These are phyloP conservation scores for Boletales sp. DNA, from an alignment of 768 basidiomycete species.

Conservation along the genomic window DNA sequence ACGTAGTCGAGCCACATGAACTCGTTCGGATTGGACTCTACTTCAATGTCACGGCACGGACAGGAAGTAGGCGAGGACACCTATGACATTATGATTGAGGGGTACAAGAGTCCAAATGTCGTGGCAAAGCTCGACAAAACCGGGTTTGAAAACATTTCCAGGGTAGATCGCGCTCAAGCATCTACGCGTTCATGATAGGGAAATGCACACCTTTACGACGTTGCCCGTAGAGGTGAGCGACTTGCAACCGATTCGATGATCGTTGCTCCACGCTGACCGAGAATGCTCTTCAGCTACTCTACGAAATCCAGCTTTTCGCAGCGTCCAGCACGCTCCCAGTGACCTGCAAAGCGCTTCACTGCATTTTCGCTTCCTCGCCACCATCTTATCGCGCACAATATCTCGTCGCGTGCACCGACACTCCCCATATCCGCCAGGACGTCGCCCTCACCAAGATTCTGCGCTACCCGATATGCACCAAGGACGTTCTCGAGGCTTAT, in stretches of 20 bases:
- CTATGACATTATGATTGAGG: too few species aligned
- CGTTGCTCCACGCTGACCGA: too few species aligned
- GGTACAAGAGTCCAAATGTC: too few species aligned
- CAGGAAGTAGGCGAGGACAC: constrained; percentile 35
- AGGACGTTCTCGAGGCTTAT: constrained; percentile 44
- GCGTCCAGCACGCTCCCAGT: constrained; percentile 61
- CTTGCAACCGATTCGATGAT: too few species aligned
- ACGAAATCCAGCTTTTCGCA: constrained; percentile 72
- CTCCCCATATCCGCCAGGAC: constrained; percentile 10
- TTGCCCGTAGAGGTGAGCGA: too few species aligned
- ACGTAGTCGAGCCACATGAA: constrained; percentile 43
- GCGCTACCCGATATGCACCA: constrained; percentile 37
- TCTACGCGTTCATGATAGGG: too few species aligned
- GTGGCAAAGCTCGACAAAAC: too few species aligned
- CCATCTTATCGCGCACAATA: constrained; percentile 63
- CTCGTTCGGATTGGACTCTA: constrained; percentile 55
- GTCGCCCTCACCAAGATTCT: constrained; percentile 45
- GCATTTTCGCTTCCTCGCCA: constrained; percentile 54
- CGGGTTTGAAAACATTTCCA: too few species aligned
- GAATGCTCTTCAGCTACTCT: constrained; percentile 56
- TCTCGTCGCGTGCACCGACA: constrained; percentile 40
- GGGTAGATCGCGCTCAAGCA: too few species aligned
- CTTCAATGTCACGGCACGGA: constrained; percentile 39
- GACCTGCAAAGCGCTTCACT: constrained; percentile 49
- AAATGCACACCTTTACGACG: too few species aligned